These are phyloP conservation scores for Ophiostoma tasmaniense DNA, from an alignment of 2,329 filamentous ascomycete genomes.

Conservation along the genomic window DNA sequence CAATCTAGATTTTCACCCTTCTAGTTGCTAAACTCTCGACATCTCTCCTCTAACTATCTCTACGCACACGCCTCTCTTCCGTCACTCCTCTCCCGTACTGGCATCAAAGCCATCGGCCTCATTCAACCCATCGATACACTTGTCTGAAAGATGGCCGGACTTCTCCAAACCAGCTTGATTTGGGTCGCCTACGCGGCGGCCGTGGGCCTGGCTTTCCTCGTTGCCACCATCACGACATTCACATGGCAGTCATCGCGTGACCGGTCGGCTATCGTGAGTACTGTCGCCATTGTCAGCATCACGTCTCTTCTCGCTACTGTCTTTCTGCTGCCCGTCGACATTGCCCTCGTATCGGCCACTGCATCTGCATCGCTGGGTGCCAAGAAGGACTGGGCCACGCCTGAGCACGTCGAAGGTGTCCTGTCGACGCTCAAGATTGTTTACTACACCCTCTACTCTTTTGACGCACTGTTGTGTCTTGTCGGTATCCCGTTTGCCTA, in stretches of 20 bases:
- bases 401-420: constrained; percentile 68
- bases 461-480: constrained; percentile 84
- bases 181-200: constrained; percentile 90
- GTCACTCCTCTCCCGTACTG: neutral
- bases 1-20: neutral
- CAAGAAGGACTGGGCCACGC: constrained; percentile 93
- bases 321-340: constrained; percentile 86
- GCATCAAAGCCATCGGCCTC: neutral
- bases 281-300: constrained; percentile 78
- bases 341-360: constrained; percentile 88
- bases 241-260: constrained; percentile 86
- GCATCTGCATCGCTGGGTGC: constrained; percentile 63
- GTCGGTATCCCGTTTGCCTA: constrained; percentile 91
- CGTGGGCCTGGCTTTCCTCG: constrained; percentile 64
- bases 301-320: constrained; percentile 85
- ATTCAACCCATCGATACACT: neutral
- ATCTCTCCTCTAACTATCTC: neutral
- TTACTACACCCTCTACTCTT: constrained; percentile 86
- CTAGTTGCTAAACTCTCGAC: neutral
- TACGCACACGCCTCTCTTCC: neutral
- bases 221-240: constrained; percentile 78
- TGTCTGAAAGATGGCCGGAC: neutral
- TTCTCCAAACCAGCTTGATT: constrained; percentile 77
- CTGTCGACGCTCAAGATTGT: constrained; percentile 73
- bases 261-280: constrained; percentile 70